These are phyloP conservation scores for Lactarius psammicola DNA, from an alignment of 768 basidiomycete species.

Conservation along the genomic window DNA sequence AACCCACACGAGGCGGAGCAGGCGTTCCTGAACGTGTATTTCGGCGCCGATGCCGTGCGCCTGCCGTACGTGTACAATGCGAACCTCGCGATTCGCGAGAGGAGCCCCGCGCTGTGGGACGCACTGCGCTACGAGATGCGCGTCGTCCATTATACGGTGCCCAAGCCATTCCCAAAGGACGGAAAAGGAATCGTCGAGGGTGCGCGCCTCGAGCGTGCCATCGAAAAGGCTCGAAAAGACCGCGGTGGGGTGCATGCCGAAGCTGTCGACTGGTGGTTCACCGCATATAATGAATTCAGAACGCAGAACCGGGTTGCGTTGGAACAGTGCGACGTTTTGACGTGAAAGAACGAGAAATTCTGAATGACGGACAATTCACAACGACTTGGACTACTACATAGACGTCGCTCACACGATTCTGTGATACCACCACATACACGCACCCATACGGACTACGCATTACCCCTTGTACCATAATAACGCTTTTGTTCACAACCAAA, in stretches of 20 bases:
- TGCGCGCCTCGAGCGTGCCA: constrained; percentile 27
- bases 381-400: background rate
- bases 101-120: constrained; percentile 36
- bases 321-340: constrained; percentile 6
- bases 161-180: constrained; percentile 34
- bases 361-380: background rate
- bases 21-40: constrained; percentile 44
- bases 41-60: constrained; percentile 35
- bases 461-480: background rate
- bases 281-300: constrained; percentile 30
- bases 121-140: constrained; percentile 34
- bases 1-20: constrained; percentile 42
- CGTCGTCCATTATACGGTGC: constrained; percentile 39
- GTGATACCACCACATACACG: background rate
- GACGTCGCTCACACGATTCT: background rate
- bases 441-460: background rate
- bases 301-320: constrained; percentile 16
- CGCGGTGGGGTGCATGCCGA: constrained; percentile 26
- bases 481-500: background rate
- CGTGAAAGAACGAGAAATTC: background rate
- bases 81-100: constrained; percentile 39
- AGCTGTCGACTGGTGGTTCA: constrained; percentile 34
- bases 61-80: constrained; percentile 41
- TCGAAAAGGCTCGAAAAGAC: constrained; percentile 24
- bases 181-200: constrained; percentile 30